Base-by-base conservation (phyloP, 805 yeast species). In the Scheffersomyces coipomensis region DNA sequence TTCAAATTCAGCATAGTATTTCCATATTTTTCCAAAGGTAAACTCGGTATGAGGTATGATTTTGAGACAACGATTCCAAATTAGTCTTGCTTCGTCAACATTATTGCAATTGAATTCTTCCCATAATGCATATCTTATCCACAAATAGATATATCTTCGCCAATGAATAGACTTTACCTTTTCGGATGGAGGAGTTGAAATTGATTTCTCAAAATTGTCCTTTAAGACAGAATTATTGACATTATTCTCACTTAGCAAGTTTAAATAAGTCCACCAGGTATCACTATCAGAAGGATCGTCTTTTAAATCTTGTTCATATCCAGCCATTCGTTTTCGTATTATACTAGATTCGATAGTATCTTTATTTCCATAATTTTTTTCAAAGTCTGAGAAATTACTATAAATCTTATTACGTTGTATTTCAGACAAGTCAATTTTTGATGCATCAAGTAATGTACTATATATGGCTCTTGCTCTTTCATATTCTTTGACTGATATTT, bases 201-300 rank as follows among this genome's bases (percentile, higher is more conserved):
- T 52, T 0, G 87, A 78, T 8, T 64, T 50, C 38, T 74, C 76
- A 46, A 71, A 76, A 9, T 64, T 64, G 17, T 10, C 51, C 31
- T 41, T 33, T 19, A 40, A 19, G 2, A 10, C 19, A 2, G 36
- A 32, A 13, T 19, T 12, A 40, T 35, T 47, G 15, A 67, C 50
- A n/a, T n/a, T n/a, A 4, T 54, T 53, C 18, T 72, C 68, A 37
- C 74, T 74, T 10, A 80, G 49, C 18, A 87, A 53, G 10, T 75
- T 68, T 2, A 88, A 43, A 51, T 81, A 82, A 0, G 76, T 56
- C 91, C 96, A 89, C 97, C 98, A 90, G 0, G 80, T 64, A 51
- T 85, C 93, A 57, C 79, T 81, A 60, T 87, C 86, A 0, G 40
- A 29, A 1, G 88, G 81, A 37, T 76, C 66, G 9, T 53, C 48